Conservation (phyloP, 202 grass and related monocot genomes). For the Zoysia matrella region DNA sequence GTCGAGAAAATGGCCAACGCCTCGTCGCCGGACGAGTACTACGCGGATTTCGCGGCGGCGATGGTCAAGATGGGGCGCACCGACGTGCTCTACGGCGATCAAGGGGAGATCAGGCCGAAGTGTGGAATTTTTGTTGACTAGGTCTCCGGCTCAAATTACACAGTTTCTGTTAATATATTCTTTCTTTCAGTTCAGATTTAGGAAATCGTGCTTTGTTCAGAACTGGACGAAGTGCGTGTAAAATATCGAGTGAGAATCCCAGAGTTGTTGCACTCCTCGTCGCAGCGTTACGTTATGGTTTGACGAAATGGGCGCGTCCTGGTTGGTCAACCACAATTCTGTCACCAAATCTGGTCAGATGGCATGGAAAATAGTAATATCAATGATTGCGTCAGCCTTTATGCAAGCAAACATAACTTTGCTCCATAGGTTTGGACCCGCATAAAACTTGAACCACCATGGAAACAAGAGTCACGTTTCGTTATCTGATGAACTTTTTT, state of each 20-base stretch:
- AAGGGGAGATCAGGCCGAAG: slow-evolving; percentile 62
- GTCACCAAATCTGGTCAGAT: slow-evolving; percentile 28
- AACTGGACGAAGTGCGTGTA: too few species aligned
- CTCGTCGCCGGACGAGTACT: slow-evolving; percentile 31
- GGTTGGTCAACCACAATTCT: not conserved
- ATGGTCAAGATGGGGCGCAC: slow-evolving; percentile 91
- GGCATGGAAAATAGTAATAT: too few species aligned
- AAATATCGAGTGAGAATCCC: too few species aligned
- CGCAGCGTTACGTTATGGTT: too few species aligned
- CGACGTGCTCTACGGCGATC: slow-evolving; percentile 60
- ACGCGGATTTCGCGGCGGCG: slow-evolving; percentile 53
- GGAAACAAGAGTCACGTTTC: too few species aligned
- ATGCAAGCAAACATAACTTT: too few species aligned
- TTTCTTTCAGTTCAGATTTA: not conserved
- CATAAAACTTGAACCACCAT: too few species aligned
- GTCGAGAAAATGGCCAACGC: slow-evolving; percentile 55
- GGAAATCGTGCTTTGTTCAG: too few species aligned
- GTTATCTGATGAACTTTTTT: too few species aligned
- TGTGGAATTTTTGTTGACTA: slow-evolving; percentile 61
- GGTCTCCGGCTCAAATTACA: not conserved
- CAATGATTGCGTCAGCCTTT: not conserved
- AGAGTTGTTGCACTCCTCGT: too few species aligned
- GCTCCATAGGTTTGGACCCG: too few species aligned
- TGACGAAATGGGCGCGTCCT: too few species aligned
- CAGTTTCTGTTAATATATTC: not conserved